Evolutionary conservation across 2,329 filamentous ascomycete genomes (phyloP).

Genomic region (Cordyceps tenuipes): DNA sequence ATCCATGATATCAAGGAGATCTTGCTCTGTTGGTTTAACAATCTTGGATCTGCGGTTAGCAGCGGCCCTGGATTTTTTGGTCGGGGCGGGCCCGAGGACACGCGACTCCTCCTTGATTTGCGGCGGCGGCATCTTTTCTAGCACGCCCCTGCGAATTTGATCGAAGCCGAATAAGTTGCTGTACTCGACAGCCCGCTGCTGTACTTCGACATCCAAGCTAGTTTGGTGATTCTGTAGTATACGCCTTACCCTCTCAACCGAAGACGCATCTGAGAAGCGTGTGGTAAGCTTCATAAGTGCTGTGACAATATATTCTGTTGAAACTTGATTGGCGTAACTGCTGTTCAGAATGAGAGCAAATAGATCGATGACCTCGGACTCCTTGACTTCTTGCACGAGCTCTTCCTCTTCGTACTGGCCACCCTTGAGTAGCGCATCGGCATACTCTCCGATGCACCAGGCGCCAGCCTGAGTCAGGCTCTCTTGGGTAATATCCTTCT

Average conservation of each 20-base stretch:
- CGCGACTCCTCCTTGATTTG: conserved; percentile 94
- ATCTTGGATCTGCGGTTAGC: conserved; percentile 68
- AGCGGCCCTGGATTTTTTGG: conserved; percentile 58
- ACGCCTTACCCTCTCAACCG: conserved; percentile 75
- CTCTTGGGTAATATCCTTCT: conserved; percentile 96
- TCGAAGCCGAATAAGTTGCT: conserved; percentile 90
- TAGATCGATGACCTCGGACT: conserved; percentile 87
- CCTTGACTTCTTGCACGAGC: conserved; percentile 68
- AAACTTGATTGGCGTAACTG: conserved; percentile 83
- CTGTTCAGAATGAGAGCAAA: conserved; percentile 89
- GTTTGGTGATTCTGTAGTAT: conserved; percentile 71
- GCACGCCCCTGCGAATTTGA: conserved; percentile 74
- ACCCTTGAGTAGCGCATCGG: conserved; percentile 78
- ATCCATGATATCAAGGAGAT: conserved; percentile 89
- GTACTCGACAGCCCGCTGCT: conserved; percentile 93
- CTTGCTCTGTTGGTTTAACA: conserved; percentile 79
- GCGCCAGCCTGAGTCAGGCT: conserved; percentile 86
- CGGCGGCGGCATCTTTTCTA: conserved; percentile 96
- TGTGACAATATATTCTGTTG: conserved; percentile 93
- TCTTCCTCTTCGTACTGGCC: conserved; percentile 94
- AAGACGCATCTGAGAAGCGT: conserved; percentile 71
- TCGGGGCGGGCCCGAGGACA: conserved; percentile 71
- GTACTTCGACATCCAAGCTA: conserved; percentile 88
- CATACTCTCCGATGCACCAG: conserved; percentile 97
- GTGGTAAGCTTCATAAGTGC: conserved; percentile 92